Conservation (phyloP, 768 basidiomycete species). For the Boletus vermiculosoides region DNA sequence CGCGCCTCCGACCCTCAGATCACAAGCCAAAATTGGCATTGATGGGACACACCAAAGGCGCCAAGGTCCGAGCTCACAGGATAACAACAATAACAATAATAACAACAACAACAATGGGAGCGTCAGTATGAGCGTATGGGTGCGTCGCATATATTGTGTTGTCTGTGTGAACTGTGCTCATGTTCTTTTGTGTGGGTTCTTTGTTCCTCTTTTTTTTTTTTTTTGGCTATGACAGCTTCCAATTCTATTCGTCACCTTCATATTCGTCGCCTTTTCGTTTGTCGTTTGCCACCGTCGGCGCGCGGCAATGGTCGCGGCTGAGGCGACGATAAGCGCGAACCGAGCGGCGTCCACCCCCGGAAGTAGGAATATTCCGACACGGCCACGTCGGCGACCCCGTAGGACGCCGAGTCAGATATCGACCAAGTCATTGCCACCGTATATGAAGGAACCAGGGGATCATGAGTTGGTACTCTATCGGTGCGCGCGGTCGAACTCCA, state of each 20-base stretch:
- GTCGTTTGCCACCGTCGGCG: conserved; percentile 25
- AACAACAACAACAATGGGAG: conserved; percentile 1
- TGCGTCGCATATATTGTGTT: conserved; percentile 12
- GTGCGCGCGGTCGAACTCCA: conserved; percentile 27
- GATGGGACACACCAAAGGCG: background rate
- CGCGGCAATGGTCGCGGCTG: background rate
- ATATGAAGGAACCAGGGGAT: conserved; percentile 84
- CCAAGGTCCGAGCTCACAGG: background rate
- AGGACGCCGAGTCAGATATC: conserved; percentile 81
- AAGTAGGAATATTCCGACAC: conserved; percentile 15
- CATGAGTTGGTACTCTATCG: conserved; percentile 70
- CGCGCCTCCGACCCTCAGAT: background rate
- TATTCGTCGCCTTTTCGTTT: conserved; percentile 22
- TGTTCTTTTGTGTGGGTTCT: background rate
- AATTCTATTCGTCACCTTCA: conserved; percentile 24
- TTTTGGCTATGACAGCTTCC: conserved; percentile 21
- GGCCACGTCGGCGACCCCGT: conserved; percentile 35
- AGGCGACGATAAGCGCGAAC: background rate
- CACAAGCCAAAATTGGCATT: too few relatives aligned
- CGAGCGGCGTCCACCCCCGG: background rate
- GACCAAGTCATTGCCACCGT: conserved; percentile 71
- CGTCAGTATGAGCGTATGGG: conserved; percentile 26
- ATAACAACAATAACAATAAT: background rate
- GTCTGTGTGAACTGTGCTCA: background rate
- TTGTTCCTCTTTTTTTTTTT: background rate